Evolutionary conservation across 371 early-diverging fungal genomes (phyloP), one percentile per base, ranked within the genome.

Genomic region (Nematocida ausubeli): DNA sequence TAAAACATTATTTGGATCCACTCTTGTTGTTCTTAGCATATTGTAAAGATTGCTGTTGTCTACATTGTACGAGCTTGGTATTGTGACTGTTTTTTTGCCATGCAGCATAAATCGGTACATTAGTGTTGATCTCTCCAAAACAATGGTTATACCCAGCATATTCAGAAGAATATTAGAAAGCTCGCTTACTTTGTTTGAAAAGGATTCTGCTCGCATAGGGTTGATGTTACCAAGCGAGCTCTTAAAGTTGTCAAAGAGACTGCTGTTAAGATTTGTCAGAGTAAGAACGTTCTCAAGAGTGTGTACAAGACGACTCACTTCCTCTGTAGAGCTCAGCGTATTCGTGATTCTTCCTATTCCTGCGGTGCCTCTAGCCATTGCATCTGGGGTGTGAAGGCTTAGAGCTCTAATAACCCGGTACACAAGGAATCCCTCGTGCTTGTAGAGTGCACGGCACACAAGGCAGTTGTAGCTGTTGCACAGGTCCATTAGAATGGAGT

Each of bases 401-500:
- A 28, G 16, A 16, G 60, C 60, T 19, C 60, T 14, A 16, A 60
- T 35, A 32, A 60, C 60, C 35, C 60, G 14, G 39, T 60, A 60
- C 7, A 60, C 35, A 7, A 39, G 7, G 35, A 60, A 60, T 32
- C 60, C 39, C 12, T 30, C 14, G 5, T 35, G 9, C 37, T 30
- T 9, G 37, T 60, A 60, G 19, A 60, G 60, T 5, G 60, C 30
- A 12, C 39, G 32, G 60, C 60, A 60, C 60, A 60, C 7, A 35
- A 12, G 19, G 24, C 60, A 60, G 60, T 60, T 12, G 14, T 60
- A 39, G 2, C 39, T 60, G 60, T 60, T 60, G 60, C 60, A 60
- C 32, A 60, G 30, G 35, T 60, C 60, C 32, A 60, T 37, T 19
- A 60, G 32, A 5, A 60, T 60, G 7, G 60, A 60, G 5, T 60